Conservation (phyloP, 2,329 filamentous ascomycete species). For the Fusarium buxicola region DNA sequence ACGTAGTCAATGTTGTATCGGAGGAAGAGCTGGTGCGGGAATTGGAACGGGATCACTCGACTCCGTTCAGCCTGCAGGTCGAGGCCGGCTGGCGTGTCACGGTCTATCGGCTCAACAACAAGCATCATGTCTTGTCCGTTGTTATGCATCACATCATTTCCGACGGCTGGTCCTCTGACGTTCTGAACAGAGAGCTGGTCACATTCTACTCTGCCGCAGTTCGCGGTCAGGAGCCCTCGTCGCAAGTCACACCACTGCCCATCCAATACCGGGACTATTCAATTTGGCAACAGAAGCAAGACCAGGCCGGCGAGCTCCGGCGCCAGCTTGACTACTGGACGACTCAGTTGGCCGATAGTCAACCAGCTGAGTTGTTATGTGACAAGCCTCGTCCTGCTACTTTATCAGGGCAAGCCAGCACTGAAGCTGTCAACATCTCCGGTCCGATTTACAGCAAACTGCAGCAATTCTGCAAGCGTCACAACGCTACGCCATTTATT, state of each 20-base stretch:
- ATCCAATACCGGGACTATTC: conserved; percentile 45
- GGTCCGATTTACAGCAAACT: conserved; percentile 1
- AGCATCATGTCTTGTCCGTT: conserved; percentile 43
- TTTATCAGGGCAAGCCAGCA: conserved; percentile 24
- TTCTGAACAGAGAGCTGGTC: conserved; percentile 34
- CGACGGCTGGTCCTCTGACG: conserved; percentile 47
- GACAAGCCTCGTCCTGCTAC: conserved; percentile 19
- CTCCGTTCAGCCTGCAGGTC: too few relatives aligned
- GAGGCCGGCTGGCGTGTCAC: too few relatives aligned
- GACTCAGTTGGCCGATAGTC: conserved; percentile 5
- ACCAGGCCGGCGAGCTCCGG: conserved; percentile 35
- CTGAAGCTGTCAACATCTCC: conserved; percentile 12
- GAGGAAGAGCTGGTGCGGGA: too few relatives aligned
- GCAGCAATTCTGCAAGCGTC: conserved; percentile 18
- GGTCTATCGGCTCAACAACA: too few relatives aligned
- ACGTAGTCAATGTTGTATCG: too few relatives aligned
- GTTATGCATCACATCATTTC: conserved; percentile 48
- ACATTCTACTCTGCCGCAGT: conserved; percentile 31
- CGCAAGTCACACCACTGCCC: conserved; percentile 19
- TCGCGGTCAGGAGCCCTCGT: neutral
- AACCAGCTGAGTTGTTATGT: conserved; percentile 22
- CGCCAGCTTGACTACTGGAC: conserved; percentile 26
- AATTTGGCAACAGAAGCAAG: conserved; percentile 44
- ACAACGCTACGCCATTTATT: conserved; percentile 15
- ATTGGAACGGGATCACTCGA: too few relatives aligned